Evolutionary conservation across 108 stramenopile species (phyloP), one percentile per base, ranked within the genome.

Genomic region (Skeletonema potamos): DNA sequence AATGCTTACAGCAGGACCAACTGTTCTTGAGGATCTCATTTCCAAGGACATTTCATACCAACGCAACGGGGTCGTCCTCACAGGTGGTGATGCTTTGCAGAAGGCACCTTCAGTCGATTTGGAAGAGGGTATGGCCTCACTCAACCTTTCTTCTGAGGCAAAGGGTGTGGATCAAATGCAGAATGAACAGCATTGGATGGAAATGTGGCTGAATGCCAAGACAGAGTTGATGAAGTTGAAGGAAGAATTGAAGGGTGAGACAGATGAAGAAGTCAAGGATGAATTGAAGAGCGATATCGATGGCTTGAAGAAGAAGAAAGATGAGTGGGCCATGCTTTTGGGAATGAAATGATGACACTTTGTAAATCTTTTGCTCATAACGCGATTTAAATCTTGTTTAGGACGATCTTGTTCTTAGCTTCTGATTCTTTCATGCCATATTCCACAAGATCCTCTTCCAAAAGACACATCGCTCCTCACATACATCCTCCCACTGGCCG

Each of bases 401-500:
- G 48, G 22, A 44, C 17, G 34, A 36, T 36, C 34, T 36, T n/a
- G n/a, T n/a, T n/a, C n/a, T n/a, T n/a, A n/a, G n/a, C n/a, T n/a
- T n/a, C n/a, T n/a, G n/a, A 18, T 44, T 8, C 17, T 44, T 33
- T 48, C 34, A 66, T 6, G 73, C 57, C 58, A 74, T 66, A 9
- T 56, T 66, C 17, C 65, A 18, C 65, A 74, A 59, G 5, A 74
- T 54, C 30, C 58, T 33, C 29, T 67, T 77, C 36, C 70, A 46
- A 65, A 77, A 77, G 44, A 64, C 64, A 20, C 76, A 70, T 24
- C 46, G 17, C 60, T 70, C 37, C 20, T 70, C 76, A 29, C 76
- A 77, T 24, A 57, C 60, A 29, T 77, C 68, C 30, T 64, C 60
- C 76, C 76, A 77, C 34, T 44, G 26, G 6, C 70, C 77, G 43